These are phyloP conservation scores for Cladosporium cucumerinum DNA, from an alignment of 2,329 filamentous ascomycete genomes.

Conservation along the genomic window DNA sequence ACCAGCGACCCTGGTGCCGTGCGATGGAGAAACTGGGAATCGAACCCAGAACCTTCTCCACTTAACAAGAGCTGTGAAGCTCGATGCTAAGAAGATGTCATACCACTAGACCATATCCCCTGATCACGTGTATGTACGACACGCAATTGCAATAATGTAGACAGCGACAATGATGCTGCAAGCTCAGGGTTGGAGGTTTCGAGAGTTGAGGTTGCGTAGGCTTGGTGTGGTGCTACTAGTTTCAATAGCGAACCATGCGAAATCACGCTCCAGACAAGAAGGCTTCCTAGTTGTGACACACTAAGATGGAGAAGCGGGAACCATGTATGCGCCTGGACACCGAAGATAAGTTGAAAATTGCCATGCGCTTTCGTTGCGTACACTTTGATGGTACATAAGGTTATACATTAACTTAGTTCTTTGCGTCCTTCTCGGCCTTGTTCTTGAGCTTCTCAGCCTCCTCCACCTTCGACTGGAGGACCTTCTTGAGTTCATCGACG, in stretches of 20 bases:
- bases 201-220: not conserved
- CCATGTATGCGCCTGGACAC: not conserved
- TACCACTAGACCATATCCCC: not conserved
- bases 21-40: not conserved
- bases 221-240: no score
- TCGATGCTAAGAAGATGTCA: not conserved
- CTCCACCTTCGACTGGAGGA: constrained; percentile 58
- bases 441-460: constrained; percentile 59
- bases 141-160: not conserved
- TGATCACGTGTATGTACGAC: not conserved
- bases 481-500: constrained; percentile 61
- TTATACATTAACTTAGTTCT: constrained; percentile 12
- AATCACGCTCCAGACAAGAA: no score
- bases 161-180: not conserved
- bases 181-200: no score
- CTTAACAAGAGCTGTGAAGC: not conserved
- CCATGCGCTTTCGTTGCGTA: not conserved
- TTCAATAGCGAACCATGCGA: no score
- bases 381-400: not conserved
- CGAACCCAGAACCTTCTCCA: not conserved
- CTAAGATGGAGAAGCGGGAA: not conserved
- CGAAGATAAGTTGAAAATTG: not conserved
- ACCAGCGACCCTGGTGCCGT: not conserved
- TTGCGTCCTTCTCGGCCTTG: constrained; percentile 20
- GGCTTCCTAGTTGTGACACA: not conserved